phyloP scores from a whole-genome alignment of 1,284 basidiomycete species.

The Cryptococcus maquisensis region DNA sequence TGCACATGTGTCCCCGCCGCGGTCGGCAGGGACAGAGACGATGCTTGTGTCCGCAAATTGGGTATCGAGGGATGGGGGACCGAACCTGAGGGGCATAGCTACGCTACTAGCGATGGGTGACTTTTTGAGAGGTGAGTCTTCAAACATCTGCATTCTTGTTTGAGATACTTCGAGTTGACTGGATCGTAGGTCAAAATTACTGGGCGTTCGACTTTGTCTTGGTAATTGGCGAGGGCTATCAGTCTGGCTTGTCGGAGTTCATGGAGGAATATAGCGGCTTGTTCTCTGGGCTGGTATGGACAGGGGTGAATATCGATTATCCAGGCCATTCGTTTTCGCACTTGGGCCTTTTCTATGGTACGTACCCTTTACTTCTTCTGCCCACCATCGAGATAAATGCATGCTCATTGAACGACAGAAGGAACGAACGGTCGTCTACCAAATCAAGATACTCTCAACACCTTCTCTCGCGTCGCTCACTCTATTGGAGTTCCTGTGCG shows the following conservation, averaged over 20 bases:
- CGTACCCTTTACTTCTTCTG: conserved; percentile 31
- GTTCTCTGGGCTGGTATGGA: conserved; percentile 84
- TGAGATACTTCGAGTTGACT: background rate
- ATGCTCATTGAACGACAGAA: conserved; percentile 56
- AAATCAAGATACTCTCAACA: conserved; percentile 92
- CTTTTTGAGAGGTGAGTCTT: conserved; percentile 71
- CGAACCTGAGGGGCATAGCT: conserved; percentile 81
- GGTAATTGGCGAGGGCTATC: conserved; percentile 79
- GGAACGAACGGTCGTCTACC: conserved; percentile 91
- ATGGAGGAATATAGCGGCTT: conserved; percentile 73
- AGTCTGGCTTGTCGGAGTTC: conserved; percentile 92
- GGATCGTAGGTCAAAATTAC: conserved; percentile 66
- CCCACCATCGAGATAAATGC: too few relatives aligned
- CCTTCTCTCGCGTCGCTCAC: conserved; percentile 67
- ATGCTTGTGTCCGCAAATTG: conserved; percentile 86
- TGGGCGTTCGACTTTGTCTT: conserved; percentile 95
- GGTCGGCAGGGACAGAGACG: conserved; percentile 83
- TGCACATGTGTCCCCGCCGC: conserved; percentile 73
- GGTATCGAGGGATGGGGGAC: conserved; percentile 56
- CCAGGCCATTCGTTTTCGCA: conserved; percentile 94
- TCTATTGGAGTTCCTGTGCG: conserved; percentile 68
- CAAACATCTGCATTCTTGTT: background rate
- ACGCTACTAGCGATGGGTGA: conserved; percentile 74
- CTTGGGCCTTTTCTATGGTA: conserved; percentile 84
- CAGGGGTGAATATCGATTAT: conserved; percentile 89